Evolutionary conservation across 345 rosid genomes (phyloP).

Genomic region (Eucalyptus curtisii): DNA sequence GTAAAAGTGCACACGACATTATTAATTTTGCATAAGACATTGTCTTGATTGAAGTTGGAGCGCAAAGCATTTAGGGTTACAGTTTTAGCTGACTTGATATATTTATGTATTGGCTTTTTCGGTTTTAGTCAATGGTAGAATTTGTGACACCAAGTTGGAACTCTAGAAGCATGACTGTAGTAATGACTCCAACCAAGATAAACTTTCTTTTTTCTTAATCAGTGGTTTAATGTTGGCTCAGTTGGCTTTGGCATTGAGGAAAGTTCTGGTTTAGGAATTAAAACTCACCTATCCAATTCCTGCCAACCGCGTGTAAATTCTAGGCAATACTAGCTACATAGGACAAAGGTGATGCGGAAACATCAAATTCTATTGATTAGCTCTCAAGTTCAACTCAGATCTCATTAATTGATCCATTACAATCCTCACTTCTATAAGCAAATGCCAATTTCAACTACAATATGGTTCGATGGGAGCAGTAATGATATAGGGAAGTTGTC

Average conservation of each 20-base stretch:
- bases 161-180: not conserved
- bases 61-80: not conserved
- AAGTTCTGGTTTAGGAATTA: not conserved
- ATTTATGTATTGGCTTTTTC: not conserved
- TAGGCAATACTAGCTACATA: not conserved
- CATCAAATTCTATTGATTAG: not conserved
- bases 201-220: not conserved
- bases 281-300: not conserved
- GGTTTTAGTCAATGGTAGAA: not conserved
- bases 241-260: not conserved
- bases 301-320: not conserved
- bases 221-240: not conserved
- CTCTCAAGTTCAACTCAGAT: not conserved
- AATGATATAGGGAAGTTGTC: not conserved
- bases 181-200: not conserved
- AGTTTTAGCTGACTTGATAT: not conserved
- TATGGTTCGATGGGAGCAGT: not conserved
- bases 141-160: not conserved
- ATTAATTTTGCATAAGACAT: not conserved
- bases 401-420: not conserved
- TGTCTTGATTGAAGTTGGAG: not conserved
- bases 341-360: not conserved
- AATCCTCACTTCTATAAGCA: not conserved
- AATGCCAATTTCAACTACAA: not conserved
- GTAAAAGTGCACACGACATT: not conserved